Conservation (phyloP, 2,329 filamentous ascomycete species). For the Fusarium sp. region DNA sequence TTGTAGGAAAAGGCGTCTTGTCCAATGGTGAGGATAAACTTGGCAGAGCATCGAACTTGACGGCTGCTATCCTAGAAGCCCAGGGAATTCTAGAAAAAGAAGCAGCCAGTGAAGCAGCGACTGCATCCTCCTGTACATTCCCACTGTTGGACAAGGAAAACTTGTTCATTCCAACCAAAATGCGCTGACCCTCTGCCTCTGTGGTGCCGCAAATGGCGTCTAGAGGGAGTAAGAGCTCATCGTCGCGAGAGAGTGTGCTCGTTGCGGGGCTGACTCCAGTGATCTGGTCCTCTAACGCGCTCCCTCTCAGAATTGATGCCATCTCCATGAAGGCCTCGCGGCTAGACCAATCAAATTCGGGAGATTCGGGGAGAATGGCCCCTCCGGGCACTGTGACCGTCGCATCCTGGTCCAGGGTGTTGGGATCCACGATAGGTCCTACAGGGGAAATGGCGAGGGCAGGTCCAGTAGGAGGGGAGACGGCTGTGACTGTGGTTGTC, state of each 20-base stretch:
- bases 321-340: background rate
- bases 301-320: background rate
- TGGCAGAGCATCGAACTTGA: background rate
- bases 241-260: background rate
- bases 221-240: background rate
- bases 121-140: background rate
- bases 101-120: background rate
- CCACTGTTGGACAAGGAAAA: background rate
- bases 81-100: background rate
- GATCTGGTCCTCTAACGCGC: background rate
- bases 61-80: background rate
- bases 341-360: background rate
- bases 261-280: background rate
- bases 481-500: background rate
- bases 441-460: background rate
- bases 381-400: background rate
- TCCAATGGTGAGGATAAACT: background rate
- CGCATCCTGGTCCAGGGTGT: background rate
- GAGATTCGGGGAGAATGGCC: background rate
- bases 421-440: background rate
- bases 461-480: background rate
- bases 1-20: background rate
- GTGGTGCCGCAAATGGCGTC: background rate
- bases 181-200: background rate
- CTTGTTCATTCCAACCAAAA: background rate